These are phyloP conservation scores for Schoenoplectus triqueter DNA, from an alignment of 202 grass and related monocot genomes.

Conservation along the genomic window DNA sequence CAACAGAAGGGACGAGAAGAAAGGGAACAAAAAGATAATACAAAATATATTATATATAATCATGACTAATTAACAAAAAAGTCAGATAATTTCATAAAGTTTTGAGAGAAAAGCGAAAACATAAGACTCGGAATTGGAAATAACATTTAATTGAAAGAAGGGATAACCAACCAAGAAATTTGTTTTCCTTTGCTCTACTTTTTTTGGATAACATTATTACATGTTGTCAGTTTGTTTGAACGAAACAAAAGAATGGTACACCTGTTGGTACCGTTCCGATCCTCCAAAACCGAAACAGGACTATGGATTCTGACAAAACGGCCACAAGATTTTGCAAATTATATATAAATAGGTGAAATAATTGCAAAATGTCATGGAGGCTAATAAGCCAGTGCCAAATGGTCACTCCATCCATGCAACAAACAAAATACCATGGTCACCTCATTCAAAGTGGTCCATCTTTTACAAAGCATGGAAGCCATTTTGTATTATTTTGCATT, in stretches of 20 bases:
- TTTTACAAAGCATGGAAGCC: constrained; percentile 31
- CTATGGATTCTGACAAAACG: neutral
- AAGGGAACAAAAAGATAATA: neutral
- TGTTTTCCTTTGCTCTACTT: neutral
- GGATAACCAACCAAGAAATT: neutral
- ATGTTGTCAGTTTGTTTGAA: neutral
- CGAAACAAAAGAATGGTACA: constrained; percentile 4
- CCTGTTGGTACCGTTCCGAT: neutral
- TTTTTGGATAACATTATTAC: neutral
- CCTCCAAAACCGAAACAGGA: neutral
- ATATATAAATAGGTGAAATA: neutral
- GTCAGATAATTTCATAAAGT: neutral
- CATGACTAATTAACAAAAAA: neutral
- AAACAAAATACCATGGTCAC: constrained; percentile 35
- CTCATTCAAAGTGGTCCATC: constrained; percentile 24
- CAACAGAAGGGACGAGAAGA: neutral
- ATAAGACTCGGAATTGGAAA: neutral
- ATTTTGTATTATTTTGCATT: constrained; percentile 26
- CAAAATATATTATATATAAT: neutral
- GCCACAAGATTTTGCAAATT: constrained; percentile 26
- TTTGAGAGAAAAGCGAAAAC: neutral
- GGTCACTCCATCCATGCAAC: constrained; percentile 25
- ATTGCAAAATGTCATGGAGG: constrained; percentile 20
- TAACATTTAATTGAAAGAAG: neutral
- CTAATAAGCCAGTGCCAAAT: constrained; percentile 33